Evolutionary conservation across 78 protist genomes (phyloP), one percentile per base, ranked within the genome.

Genomic region (Anaeramoeba flamelloides): DNA sequence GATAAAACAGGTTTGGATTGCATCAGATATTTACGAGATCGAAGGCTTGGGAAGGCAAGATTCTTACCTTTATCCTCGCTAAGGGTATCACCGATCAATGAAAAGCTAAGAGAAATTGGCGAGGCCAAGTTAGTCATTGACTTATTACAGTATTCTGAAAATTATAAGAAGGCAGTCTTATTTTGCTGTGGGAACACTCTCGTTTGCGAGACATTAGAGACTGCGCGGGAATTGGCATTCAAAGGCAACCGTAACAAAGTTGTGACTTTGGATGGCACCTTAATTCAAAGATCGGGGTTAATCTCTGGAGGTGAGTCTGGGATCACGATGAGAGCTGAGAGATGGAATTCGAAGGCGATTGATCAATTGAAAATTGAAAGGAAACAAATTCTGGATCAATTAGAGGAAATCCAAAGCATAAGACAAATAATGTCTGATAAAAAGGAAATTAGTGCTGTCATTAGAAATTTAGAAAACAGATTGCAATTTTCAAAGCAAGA

Each of bases 21-120:
- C 86, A 64, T 94, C 38, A 4, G 85, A 75, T 94, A 94, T 80
- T 31, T 95, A 41, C 86, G 81, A 41, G 94, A 89, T 53, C 90
- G 89, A 39, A 12, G 88, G 39, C 2, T 53, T 0, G 93, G 94
- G 34, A 39, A 82, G 31, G 84, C 85, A 31, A 92, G 92, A 0
- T 95, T 95, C 82, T 8, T 96, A 2, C 96, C 98, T 22, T 83
- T 96, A 30, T 88, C 90, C 41, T 17, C 92, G 0, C 32, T 94
- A 41, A 76, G 86, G 1, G 79, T 76, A 0, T 85, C 87, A 74
- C 81, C 79, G 36, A 26, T 88, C 0, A 38, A 75, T 39, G 89
- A 88, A 33, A 39, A 76, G 1, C 34, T 92, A 74, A 87, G 96
- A 31, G 36, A 3, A 41, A 74, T 91, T 12, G 90, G 93, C 3